A percentile compares a stretch with the other conserved stretches of the same genome.
Evolutionary conservation across 2,329 filamentous ascomycete genomes (phyloP).

Genomic region (Spiromastix sp.): DNA sequence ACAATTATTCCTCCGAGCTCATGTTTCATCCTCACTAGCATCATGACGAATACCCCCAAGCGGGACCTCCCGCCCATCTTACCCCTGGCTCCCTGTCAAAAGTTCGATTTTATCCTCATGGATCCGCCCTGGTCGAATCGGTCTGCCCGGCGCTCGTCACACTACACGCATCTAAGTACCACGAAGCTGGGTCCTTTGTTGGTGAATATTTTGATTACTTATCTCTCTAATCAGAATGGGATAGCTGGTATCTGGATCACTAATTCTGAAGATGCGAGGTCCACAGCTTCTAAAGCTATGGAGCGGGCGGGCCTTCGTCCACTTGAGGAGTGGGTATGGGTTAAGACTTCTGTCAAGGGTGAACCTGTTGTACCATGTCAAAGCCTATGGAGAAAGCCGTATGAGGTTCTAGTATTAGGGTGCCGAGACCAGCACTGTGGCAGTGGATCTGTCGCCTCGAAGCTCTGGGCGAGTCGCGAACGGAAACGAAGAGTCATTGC

Average conservation of each 20-base stretch:
- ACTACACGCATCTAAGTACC: slow-evolving; percentile 32
- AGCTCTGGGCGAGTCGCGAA: slow-evolving; percentile 10
- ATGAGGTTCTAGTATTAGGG: slow-evolving; percentile 47
- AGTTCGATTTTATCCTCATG: slow-evolving; percentile 50
- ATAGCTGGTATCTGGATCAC: slow-evolving; percentile 53
- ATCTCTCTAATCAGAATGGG: slow-evolving; percentile 27
- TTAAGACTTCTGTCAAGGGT: slow-evolving; percentile 47
- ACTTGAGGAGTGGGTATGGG: slow-evolving; percentile 54
- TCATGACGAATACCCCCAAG: no score
- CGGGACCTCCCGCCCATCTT: slow-evolving; percentile 17
- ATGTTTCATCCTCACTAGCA: slow-evolving; percentile 34
- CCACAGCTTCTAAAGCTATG: slow-evolving; percentile 35
- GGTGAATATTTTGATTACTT: slow-evolving; percentile 33
- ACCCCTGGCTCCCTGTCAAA: slow-evolving; percentile 16
- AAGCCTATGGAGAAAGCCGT: slow-evolving; percentile 49
- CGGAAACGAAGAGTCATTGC: slow-evolving; percentile 42
- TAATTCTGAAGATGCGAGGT: slow-evolving; percentile 43
- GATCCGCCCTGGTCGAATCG: slow-evolving; percentile 57
- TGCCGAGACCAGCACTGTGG: slow-evolving; percentile 9
- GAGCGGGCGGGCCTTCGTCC: slow-evolving; percentile 38
- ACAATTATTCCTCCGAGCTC: slow-evolving; percentile 41
- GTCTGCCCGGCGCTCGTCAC: slow-evolving; percentile 43
- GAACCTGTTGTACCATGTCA: slow-evolving; percentile 42
- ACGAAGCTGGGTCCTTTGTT: slow-evolving; percentile 24
- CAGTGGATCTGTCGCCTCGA: slow-evolving; percentile 12